These are phyloP conservation scores for Aspergillus sclerotiicarbonarius DNA, from an alignment of 495 filamentous ascomycete species.

Conservation along the genomic window DNA sequence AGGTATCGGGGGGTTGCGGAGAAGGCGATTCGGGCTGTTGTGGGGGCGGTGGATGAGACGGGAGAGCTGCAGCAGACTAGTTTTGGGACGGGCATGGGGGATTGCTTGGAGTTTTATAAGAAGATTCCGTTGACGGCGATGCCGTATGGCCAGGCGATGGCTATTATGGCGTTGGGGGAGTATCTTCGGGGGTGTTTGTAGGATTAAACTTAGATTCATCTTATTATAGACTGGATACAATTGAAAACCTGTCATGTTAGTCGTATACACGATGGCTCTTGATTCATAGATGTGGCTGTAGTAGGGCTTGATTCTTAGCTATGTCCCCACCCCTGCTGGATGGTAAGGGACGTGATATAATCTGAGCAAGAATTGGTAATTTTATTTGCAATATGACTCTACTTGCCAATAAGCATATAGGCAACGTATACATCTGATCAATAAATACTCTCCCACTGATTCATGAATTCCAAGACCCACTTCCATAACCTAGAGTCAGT, in stretches of 20 bases:
- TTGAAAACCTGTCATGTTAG: no score
- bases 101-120: constrained; percentile 65
- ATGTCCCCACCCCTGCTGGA: no score
- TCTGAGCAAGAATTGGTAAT: no score
- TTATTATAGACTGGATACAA: no score
- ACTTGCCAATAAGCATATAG: no score
- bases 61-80: constrained; percentile 68
- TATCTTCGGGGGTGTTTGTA: constrained; percentile 51
- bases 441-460: not conserved
- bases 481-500: not conserved
- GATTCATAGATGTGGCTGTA: no score
- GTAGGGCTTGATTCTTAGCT: no score
- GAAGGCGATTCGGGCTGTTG: constrained; percentile 58
- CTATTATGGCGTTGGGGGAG: constrained; percentile 68
- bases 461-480: not conserved
- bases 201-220: no score
- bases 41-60: constrained; percentile 55
- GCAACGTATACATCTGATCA: no score
- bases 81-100: constrained; percentile 73
- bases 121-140: constrained; percentile 67
- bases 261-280: no score
- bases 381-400: no score
- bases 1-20: constrained; percentile 51
- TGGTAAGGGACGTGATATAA: no score
- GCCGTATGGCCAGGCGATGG: constrained; percentile 79